Evolutionary conservation across 768 basidiomycete genomes (phyloP).

Genomic region (Russula griseocarnosa): DNA sequence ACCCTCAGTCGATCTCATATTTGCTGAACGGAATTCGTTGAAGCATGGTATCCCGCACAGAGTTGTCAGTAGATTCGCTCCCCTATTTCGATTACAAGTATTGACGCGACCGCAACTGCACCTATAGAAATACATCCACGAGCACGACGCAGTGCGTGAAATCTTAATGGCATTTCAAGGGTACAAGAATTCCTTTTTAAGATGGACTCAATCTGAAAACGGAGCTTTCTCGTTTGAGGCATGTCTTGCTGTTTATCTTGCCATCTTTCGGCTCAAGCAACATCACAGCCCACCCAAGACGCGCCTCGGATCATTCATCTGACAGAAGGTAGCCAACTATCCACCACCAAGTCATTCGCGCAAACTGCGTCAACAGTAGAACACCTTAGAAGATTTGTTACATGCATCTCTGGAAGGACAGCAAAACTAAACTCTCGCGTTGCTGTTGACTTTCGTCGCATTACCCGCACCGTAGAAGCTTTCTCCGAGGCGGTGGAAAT

Average conservation of each 20-base stretch:
- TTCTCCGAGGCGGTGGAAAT: conserved; percentile 70
- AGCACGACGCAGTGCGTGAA: conserved; percentile 74
- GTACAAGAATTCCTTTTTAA: conserved; percentile 54
- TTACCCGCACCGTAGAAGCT: conserved; percentile 69
- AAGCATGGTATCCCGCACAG: neutral
- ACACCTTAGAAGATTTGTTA: conserved; percentile 60
- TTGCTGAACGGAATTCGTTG: conserved; percentile 36
- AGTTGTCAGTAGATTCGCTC: conserved; percentile 6
- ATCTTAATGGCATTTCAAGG: conserved; percentile 75
- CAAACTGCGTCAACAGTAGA: conserved; percentile 55
- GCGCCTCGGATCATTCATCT: conserved; percentile 64
- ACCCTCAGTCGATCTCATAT: conserved; percentile 41
- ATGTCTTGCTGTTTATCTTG: conserved; percentile 19
- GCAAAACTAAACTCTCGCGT: conserved; percentile 26
- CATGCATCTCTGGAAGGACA: conserved; percentile 42
- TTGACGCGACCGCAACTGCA: neutral
- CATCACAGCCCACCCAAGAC: conserved; percentile 43
- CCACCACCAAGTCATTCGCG: conserved; percentile 58
- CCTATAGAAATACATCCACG: conserved; percentile 61
- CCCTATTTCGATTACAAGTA: conserved; percentile 30
- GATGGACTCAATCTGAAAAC: conserved; percentile 31
- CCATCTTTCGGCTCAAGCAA: neutral
- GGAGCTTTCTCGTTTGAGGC: conserved; percentile 36
- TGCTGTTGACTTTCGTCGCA: conserved; percentile 24
- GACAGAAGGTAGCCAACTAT: conserved; percentile 60